Conservation (phyloP, 2,329 filamentous ascomycete species). For the Claviceps sp. region DNA sequence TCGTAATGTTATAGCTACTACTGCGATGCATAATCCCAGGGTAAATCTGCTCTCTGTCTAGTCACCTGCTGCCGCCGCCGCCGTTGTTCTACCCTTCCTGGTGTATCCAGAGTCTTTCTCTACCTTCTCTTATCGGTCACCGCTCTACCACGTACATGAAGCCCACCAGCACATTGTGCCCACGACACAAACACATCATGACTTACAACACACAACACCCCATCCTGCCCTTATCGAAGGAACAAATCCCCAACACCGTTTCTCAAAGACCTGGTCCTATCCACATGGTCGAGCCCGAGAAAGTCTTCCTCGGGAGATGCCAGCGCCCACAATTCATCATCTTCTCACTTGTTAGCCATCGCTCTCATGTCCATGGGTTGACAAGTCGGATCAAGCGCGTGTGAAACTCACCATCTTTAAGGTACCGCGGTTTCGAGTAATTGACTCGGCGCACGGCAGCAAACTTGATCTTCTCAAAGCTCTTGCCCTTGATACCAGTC, state of each 20-base stretch:
- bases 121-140: slow-evolving; percentile 5
- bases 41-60: background rate
- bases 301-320: slow-evolving; percentile 42
- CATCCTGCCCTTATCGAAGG: slow-evolving; percentile 24
- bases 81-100: background rate
- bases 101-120: slow-evolving; percentile 7
- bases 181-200: background rate
- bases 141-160: background rate
- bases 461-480: slow-evolving; percentile 97
- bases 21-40: background rate
- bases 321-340: slow-evolving; percentile 44
- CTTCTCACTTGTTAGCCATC: slow-evolving; percentile 20
- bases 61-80: background rate
- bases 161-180: background rate
- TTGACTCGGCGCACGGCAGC: slow-evolving; percentile 58
- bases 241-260: slow-evolving; percentile 52
- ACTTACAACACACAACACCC: background rate
- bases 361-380: background rate
- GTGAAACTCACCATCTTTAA: slow-evolving; percentile 65
- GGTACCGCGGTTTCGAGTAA: slow-evolving; percentile 67
- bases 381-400: background rate
- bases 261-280: slow-evolving; percentile 43
- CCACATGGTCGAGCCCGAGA: slow-evolving; percentile 52
- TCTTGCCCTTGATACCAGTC: slow-evolving; percentile 92
- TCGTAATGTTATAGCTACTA: background rate